Percentiles rank a stretch among this genome's conserved stretches.
Conservation (phyloP, 768 basidiomycete genomes). For the Leccinum variicolor region DNA sequence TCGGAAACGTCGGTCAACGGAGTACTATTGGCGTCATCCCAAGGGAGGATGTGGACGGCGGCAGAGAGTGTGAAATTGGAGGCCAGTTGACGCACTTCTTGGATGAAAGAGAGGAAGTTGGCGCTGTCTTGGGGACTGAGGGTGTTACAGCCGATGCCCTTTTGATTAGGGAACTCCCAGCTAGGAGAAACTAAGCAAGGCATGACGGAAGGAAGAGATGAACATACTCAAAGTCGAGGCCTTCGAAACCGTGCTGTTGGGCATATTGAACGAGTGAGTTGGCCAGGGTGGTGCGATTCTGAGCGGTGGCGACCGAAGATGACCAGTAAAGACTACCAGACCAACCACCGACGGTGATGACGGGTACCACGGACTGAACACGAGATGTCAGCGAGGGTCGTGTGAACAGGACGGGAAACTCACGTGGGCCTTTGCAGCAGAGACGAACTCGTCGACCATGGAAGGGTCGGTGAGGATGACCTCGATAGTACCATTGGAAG, state of each 20-base stretch:
- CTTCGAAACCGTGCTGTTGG: constrained; percentile 48
- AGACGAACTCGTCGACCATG: constrained; percentile 18
- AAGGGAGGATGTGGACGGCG: constrained; percentile 66
- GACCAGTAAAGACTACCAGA: constrained; percentile 63
- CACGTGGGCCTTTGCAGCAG: constrained; percentile 27
- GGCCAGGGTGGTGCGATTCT: constrained; percentile 57
- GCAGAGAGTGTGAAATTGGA: constrained; percentile 66
- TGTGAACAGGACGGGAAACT: not conserved
- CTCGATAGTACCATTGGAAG: constrained; percentile 10
- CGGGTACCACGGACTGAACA: constrained; percentile 49
- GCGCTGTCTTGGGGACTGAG: constrained; percentile 61
- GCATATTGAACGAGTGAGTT: constrained; percentile 50
- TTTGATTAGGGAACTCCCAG: constrained; percentile 81
- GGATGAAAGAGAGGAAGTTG: constrained; percentile 78
- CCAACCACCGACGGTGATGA: constrained; percentile 68
- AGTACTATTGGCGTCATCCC: constrained; percentile 50
- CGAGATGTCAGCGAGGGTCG: not conserved
- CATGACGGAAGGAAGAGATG: not conserved
- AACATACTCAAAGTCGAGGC: constrained; percentile 68
- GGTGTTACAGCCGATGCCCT: constrained; percentile 70
- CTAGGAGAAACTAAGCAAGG: constrained; percentile 33
- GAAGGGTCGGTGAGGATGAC: constrained; percentile 2
- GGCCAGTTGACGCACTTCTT: constrained; percentile 57
- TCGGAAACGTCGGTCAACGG: constrained; percentile 60
- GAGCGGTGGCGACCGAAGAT: constrained; percentile 46